Percentiles rank a stretch among this genome's conserved stretches.
Conservation (phyloP, 2,329 filamentous ascomycete genomes). For the Ophiostoma piceae region DNA sequence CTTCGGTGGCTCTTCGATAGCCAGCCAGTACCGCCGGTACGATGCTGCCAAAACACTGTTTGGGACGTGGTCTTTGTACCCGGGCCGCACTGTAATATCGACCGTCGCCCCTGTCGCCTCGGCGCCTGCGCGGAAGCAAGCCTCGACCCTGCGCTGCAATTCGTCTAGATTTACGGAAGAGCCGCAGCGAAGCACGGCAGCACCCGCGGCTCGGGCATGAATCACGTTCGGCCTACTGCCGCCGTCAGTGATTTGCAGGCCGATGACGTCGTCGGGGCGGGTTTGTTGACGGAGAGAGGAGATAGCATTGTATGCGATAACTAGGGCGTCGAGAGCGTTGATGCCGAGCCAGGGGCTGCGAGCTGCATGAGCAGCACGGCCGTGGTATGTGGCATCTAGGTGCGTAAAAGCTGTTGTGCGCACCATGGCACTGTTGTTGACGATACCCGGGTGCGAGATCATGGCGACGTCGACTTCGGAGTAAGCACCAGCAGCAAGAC, state of each 20-base stretch:
- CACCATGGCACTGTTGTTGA: neutral
- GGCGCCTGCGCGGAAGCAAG: neutral
- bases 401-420: neutral
- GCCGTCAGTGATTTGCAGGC: constrained; percentile 15
- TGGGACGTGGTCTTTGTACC: neutral
- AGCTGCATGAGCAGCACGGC: neutral
- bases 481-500: constrained; percentile 12
- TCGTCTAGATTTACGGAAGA: neutral
- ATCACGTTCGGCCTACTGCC: constrained; percentile 17
- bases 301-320: neutral
- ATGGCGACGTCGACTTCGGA: neutral
- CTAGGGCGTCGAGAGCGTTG: neutral
- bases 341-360: neutral
- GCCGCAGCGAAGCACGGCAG: neutral
- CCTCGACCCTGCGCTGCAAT: neutral
- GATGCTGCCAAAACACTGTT: neutral
- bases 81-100: neutral
- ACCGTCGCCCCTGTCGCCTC: neutral
- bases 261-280: constrained; percentile 16
- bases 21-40: neutral
- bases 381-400: neutral
- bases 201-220: neutral
- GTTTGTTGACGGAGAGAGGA: constrained; percentile 13
- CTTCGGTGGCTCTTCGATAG: neutral
- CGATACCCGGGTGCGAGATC: neutral